Evolutionary conservation across 495 filamentous ascomycete species (phyloP).

Genomic region (Trichoderma parareesei): DNA sequence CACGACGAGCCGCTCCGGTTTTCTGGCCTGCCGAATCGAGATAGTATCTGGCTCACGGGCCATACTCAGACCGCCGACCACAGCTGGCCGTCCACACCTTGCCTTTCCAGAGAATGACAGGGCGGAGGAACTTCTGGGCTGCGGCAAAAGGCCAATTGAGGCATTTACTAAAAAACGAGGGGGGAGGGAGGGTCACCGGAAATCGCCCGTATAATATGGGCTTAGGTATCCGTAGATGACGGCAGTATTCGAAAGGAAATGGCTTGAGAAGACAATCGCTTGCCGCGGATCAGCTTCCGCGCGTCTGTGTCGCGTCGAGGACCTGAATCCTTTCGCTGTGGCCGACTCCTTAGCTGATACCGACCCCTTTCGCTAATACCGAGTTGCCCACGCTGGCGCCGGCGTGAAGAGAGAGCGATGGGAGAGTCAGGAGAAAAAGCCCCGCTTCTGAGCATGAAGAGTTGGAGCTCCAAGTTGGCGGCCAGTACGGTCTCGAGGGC

Average conservation of each 20-base stretch:
- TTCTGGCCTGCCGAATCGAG: neutral
- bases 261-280: constrained; percentile 1
- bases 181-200: neutral
- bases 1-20: neutral
- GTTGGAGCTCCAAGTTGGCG: neutral
- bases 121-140: neutral
- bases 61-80: neutral
- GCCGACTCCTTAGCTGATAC: neutral
- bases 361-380: neutral
- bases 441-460: neutral
- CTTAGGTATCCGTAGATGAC: neutral
- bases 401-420: neutral
- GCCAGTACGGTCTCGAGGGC: neutral
- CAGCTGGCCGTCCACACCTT: neutral
- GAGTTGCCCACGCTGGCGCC: too few relatives aligned
- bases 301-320: constrained; percentile 1
- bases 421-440: neutral
- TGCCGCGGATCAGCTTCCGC: constrained; percentile 6
- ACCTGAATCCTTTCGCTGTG: neutral
- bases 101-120: neutral
- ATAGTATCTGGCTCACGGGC: neutral
- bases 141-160: constrained; percentile 1
- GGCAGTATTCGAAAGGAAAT: neutral
- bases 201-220: neutral
- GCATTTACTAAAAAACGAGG: neutral